A percentile compares a stretch with the other conserved stretches of the same genome.
Conservation (phyloP, 345 rosid species). For the Toxicodendron radicans region DNA sequence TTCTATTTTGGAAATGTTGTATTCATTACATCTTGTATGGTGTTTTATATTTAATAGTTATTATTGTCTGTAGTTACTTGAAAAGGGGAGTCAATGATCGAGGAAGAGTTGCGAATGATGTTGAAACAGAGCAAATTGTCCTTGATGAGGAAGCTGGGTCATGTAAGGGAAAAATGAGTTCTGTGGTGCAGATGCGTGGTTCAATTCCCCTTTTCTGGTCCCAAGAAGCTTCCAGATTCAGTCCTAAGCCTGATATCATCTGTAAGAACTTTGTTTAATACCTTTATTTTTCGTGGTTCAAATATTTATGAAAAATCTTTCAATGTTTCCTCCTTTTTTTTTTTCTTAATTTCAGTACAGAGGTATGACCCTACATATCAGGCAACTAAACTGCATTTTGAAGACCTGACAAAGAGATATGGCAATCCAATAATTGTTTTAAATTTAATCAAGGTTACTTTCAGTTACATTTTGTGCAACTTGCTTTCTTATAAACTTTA, state of each 20-base stretch:
- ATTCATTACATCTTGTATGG: not conserved
- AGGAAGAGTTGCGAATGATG: slow-evolving; percentile 99
- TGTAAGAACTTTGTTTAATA: slow-evolving; percentile 48
- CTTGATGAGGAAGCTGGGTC: slow-evolving; percentile 96
- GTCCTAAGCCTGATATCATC: slow-evolving; percentile 98
- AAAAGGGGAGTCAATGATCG: slow-evolving; percentile 97
- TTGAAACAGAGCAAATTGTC: slow-evolving; percentile 96
- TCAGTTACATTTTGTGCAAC: slow-evolving; percentile 1
- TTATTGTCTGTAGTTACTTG: slow-evolving; percentile 63
- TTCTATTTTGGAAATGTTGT: not conserved
- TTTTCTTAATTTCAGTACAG: slow-evolving; percentile 57
- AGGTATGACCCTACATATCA: slow-evolving; percentile 91
- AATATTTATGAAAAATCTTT: not conserved
- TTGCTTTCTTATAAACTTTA: not conserved
- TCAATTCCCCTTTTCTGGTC: slow-evolving; percentile 99
- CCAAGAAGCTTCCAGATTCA: slow-evolving; percentile 95
- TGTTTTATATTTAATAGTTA: slow-evolving; percentile 4
- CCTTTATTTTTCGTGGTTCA: not conserved
- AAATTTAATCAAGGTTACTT: slow-evolving; percentile 78
- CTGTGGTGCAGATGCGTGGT: slow-evolving; percentile 97
- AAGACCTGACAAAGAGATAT: slow-evolving; percentile 77
- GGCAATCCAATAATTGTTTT: slow-evolving; percentile 90
- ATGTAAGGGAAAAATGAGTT: slow-evolving; percentile 94
- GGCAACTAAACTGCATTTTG: slow-evolving; percentile 91
- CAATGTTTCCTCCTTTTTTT: slow-evolving; percentile 13